Base-by-base conservation (phyloP, 371 early-diverging fungal genomes). In the Rhizopus delemar region DNA sequence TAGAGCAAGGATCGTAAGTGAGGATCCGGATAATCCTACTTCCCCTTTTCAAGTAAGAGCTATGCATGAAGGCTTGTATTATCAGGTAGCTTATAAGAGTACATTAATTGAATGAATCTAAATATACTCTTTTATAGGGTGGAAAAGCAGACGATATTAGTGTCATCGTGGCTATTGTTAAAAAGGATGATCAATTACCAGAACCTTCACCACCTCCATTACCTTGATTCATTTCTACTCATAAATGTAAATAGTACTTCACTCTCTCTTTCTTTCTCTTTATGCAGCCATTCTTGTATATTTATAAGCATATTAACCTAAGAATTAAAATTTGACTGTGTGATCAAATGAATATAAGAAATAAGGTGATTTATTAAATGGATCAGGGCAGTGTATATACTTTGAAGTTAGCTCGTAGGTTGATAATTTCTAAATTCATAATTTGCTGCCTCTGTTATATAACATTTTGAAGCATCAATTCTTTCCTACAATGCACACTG, bases 1-100 rank as follows among this genome's bases (percentile, higher is more conserved):
- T 35, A 70, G 89, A 38, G 96, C 97, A 6, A 82, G 87, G 55
- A 73, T 77, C 33, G 90, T 92, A 1, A 89, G 91, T 64, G 90
- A 93, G 70, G 93, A 94, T 60, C 66, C 83, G 22, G 75, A 88
- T 43, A 87, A 84, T 57, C 80, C 86, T 1, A 72, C 83, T 38
- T 89, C 89, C 53, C 97, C 98, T 8, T 98, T 98, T 79, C 93
- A 94, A 75, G 81, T 79, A 48, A 82, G 88, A 53, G 89, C 89
- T 0, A 84, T 88, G 64, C 81, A 88, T 60, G 94, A 94, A 74
- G 94, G 93, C 16, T 63, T 88, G 11, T 85, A 84, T 63, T 86
- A 85, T 71, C 82, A 84, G 70, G 85, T 81, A 66, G 55, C 54
- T 13, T 11, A 46, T 9, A 16, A 31, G 28, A 2, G 15, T 22